Evolutionary conservation across 257 asterid species (phyloP).

Genomic region (Solanum pimpinellifolium): DNA sequence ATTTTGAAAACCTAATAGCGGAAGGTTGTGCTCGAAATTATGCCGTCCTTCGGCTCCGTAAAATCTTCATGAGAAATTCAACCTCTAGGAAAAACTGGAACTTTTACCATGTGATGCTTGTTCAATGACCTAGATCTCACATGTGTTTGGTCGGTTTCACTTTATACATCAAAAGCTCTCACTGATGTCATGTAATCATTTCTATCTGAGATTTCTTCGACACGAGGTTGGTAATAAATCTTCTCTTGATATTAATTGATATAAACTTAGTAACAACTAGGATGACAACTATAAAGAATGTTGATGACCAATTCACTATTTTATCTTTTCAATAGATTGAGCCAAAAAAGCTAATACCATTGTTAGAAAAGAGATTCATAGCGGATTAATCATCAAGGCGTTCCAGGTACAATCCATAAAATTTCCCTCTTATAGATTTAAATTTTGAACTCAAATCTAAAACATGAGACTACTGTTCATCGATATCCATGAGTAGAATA

Average conservation of each 20-base stretch:
- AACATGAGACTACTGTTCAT: background rate
- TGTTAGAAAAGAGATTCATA: background rate
- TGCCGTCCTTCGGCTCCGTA: background rate
- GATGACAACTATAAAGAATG: background rate
- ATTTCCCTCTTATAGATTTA: background rate
- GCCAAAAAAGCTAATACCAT: background rate
- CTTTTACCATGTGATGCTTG: background rate
- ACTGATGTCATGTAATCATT: background rate
- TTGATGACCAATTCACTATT: background rate
- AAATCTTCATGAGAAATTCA: background rate
- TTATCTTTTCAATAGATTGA: background rate
- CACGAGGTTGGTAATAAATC: background rate
- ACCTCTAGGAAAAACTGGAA: background rate
- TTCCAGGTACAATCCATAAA: background rate
- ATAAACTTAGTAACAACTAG: background rate
- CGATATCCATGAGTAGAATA: background rate
- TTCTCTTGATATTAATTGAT: background rate
- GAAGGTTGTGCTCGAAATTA: background rate
- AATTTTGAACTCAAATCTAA: background rate
- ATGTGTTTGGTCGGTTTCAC: background rate
- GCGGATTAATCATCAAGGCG: background rate
- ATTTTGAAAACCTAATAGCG: background rate
- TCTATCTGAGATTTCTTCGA: background rate
- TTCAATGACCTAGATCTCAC: background rate
- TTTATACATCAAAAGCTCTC: background rate